phyloP scores from a whole-genome alignment of 169 alveolate species.

The Theileria luwenshuni region DNA sequence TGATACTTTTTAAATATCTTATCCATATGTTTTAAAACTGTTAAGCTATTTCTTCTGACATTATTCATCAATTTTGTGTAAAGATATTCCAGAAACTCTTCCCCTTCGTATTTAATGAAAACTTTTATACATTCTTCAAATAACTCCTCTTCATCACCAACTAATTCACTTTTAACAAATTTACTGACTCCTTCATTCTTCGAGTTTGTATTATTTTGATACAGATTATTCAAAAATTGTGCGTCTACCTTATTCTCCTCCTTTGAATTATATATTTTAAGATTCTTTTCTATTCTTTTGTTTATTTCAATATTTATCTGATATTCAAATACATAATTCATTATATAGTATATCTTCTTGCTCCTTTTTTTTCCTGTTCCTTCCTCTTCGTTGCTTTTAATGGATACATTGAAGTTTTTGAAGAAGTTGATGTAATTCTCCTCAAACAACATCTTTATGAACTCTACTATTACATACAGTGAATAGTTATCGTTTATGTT shows the following conservation, averaged over 20 bases:
- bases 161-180: not conserved
- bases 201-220: not conserved
- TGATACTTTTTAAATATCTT: conserved; percentile 17
- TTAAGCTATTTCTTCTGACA: conserved; percentile 38
- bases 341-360: conserved; percentile 5
- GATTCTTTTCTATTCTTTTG: not conserved
- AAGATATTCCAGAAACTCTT: conserved; percentile 29
- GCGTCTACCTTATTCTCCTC: conserved; percentile 4
- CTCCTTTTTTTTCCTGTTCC: not conserved
- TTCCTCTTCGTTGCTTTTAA: not conserved
- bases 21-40: conserved; percentile 27
- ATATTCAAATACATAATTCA: conserved; percentile 12
- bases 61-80: conserved; percentile 25
- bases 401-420: not conserved
- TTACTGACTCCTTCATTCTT: not conserved
- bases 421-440: not conserved
- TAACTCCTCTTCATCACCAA: not conserved
- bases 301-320: conserved; percentile 5
- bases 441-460: conserved; percentile 4
- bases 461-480: conserved; percentile 6
- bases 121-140: not conserved
- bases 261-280: not conserved
- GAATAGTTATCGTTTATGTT: conserved; percentile 10
- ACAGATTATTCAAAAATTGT: conserved; percentile 7
- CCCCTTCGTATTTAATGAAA: conserved; percentile 15